Conservation (phyloP, 345 rosid species). For the Excoecaria cochinchinensis region DNA sequence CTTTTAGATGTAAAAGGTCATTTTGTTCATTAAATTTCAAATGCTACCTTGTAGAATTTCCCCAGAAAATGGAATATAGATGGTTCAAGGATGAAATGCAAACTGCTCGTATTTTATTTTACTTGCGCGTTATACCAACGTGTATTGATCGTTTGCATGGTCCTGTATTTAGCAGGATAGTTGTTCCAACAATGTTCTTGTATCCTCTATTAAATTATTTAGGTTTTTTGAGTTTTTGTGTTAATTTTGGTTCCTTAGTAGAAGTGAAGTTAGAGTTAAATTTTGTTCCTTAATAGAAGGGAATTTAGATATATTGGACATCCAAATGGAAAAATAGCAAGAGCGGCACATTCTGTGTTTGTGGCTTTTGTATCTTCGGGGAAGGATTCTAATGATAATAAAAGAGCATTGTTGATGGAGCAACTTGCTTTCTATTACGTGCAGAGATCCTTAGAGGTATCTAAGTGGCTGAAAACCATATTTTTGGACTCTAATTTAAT, state of each 20-base stretch:
- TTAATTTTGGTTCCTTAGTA: constrained; percentile 45
- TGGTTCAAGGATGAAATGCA: constrained; percentile 94
- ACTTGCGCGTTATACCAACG: constrained; percentile 82
- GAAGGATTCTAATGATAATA: constrained; percentile 52
- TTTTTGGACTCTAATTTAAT: constrained; percentile 1
- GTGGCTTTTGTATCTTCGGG: constrained; percentile 72
- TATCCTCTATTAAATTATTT: constrained; percentile 49
- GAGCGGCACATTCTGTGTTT: constrained; percentile 77
- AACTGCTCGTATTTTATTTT: constrained; percentile 86
- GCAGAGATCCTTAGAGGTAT: constrained; percentile 80
- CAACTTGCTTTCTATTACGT: constrained; percentile 79
- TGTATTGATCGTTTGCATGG: constrained; percentile 69
- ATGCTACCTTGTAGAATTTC: constrained; percentile 35
- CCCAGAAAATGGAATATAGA: constrained; percentile 45
- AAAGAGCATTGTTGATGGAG: constrained; percentile 63
- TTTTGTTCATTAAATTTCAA: constrained; percentile 5
- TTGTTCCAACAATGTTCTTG: constrained; percentile 88
- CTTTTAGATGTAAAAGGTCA: constrained; percentile 16
- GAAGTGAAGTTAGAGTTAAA: constrained; percentile 37
- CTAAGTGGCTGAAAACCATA: constrained; percentile 17
- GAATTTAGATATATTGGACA: constrained; percentile 73
- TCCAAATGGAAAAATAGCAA: constrained; percentile 74
- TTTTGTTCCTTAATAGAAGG: constrained; percentile 47
- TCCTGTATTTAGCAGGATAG: constrained; percentile 52
- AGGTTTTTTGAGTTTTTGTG: background rate